Conservation (phyloP, 2,329 filamentous ascomycete genomes). For the Xylariaceae sp. region DNA sequence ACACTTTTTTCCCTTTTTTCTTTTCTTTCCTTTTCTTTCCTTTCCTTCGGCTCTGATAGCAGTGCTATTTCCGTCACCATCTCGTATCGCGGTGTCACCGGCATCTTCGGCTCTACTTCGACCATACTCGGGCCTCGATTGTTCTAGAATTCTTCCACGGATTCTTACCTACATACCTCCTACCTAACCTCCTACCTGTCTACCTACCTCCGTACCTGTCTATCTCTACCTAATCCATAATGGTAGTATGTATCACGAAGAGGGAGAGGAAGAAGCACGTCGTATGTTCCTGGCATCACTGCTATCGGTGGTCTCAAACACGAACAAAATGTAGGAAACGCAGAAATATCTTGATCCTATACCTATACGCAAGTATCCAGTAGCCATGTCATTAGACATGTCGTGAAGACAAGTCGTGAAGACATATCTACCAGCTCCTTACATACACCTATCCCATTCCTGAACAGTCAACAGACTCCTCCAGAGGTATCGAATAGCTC, state of each 20-base stretch:
- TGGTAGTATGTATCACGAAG: not conserved
- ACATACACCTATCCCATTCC: not conserved
- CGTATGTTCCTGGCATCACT: not conserved
- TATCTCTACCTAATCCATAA: too few relatives aligned
- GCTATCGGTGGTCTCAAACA: too few relatives aligned
- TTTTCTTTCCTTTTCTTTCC: not conserved
- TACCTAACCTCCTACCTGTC: too few relatives aligned
- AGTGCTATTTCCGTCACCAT: not conserved
- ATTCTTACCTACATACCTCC: too few relatives aligned
- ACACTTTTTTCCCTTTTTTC: not conserved
- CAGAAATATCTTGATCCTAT: too few relatives aligned
- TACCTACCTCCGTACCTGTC: too few relatives aligned
- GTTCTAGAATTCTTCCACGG: not conserved
- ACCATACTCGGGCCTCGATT: not conserved
- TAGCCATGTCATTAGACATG: not conserved
- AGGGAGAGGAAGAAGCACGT: not conserved
- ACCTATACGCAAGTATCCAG: not conserved
- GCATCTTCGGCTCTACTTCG: not conserved
- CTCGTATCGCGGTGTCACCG: not conserved
- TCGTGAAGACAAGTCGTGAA: not conserved
- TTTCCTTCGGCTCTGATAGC: not conserved
- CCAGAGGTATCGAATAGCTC: too few relatives aligned
- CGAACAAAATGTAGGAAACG: too few relatives aligned
- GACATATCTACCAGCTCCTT: not conserved
- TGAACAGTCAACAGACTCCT: not conserved